Evolutionary conservation across 2,329 filamentous ascomycete species (phyloP), one percentile per base, ranked within the genome.

Genomic region (Verticillium klebahnii): DNA sequence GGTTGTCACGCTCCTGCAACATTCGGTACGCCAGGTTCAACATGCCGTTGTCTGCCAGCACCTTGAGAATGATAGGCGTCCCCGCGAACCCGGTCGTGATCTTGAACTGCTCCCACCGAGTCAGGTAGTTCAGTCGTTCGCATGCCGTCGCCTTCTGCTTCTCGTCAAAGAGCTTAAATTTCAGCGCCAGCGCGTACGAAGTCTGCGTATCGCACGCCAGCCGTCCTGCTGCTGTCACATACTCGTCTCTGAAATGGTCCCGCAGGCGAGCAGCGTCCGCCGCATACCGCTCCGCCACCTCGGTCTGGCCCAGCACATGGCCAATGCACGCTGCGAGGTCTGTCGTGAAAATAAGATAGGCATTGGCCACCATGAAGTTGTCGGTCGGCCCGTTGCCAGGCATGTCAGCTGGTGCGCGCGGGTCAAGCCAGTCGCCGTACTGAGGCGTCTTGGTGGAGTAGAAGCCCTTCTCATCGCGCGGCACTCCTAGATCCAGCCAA

Each of bases 341-440:
- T 3, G 34, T 36, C 9, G 14, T 14, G 34, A 11, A 14, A 14
- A 36, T 14, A 9, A 36, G 14, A 7, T 36, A 36, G 34, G 34
- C 34, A 7, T 36, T 36, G 9, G 34, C 34, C 9, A 36, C 14
- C 34, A 36, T 11, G 34, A 36, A 36, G 9, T 9, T 9, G 34
- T 36, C 71, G 0, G 80, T 82, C 0, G 73, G 74, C 0, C 75
- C 78, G 17, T 67, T 68, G 2, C 72, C 75, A 0, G 80, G 74
- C 23, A 75, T 67, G 1, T 78, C 71, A 0, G 76, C 72, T 0
- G 80, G 80, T 0, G 80, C 75, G 2, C 73, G 72, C 0, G 80
- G 80, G 61, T 82, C 80, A 0, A 82, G 73, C 80, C 80, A 82
- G 65, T 83, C 80, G 36, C 79, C 73, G 29, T 73, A 73, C 62